Evolutionary conservation across 495 filamentous ascomycete species (phyloP).

Genomic region (Tuber calosporum): DNA sequence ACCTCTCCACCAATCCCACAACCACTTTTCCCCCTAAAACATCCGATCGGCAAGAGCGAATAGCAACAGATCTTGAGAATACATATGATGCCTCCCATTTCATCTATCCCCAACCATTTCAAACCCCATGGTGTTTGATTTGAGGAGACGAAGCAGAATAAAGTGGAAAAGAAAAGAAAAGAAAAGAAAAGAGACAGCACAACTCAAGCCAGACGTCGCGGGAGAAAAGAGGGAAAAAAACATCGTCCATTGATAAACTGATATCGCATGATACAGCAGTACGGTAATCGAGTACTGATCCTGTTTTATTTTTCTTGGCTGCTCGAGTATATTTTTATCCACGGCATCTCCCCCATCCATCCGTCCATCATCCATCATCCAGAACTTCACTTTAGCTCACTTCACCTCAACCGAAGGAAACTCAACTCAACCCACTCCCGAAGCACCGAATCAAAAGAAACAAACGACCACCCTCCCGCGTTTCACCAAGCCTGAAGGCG

Average conservation of each 20-base stretch:
- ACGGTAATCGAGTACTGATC: not conserved
- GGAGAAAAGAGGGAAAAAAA: no score
- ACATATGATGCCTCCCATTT: not conserved
- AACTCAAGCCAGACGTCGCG: not conserved
- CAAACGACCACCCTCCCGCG: not conserved
- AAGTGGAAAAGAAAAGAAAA: no score
- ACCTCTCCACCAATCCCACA: conserved; percentile 23
- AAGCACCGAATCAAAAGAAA: not conserved
- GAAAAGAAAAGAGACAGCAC: not conserved
- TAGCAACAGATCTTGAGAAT: not conserved
- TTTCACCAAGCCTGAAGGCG: not conserved
- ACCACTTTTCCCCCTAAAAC: conserved; percentile 23
- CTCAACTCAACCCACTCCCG: not conserved
- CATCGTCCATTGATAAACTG: not conserved
- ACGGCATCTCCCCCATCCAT: not conserved
- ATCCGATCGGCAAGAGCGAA: conserved; percentile 33
- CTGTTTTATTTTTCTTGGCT: not conserved
- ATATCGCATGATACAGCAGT: no score
- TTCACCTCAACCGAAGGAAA: not conserved
- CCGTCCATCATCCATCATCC: not conserved
- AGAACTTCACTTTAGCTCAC: not conserved
- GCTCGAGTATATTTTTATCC: conserved; percentile 2
- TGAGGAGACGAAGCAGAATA: not conserved
- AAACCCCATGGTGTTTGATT: not conserved
- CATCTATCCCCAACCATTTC: not conserved